Evolutionary conservation across 2,329 filamentous ascomycete genomes (phyloP).

Genomic region (Ilyonectria sp.): DNA sequence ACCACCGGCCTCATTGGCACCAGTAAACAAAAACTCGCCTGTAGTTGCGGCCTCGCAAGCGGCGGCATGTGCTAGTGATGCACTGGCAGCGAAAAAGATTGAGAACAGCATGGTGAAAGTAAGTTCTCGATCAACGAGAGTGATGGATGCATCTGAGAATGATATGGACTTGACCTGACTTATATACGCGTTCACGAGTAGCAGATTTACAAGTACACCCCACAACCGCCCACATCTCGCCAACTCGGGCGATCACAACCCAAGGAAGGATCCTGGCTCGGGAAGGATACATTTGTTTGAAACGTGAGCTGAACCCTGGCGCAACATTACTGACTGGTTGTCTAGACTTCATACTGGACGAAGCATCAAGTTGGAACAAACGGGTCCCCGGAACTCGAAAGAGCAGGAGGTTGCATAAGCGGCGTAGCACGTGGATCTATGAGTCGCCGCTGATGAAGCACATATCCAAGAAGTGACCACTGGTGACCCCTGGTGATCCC

Average conservation of each 20-base stretch:
- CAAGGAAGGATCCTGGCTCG: neutral
- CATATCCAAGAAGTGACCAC: neutral
- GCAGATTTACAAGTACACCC: conserved; percentile 9
- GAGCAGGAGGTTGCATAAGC: neutral
- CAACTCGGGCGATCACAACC: conserved; percentile 9
- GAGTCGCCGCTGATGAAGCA: neutral
- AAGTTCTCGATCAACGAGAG: conserved; percentile 26
- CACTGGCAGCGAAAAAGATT: neutral
- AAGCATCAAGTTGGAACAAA: neutral
- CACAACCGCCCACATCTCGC: conserved; percentile 20
- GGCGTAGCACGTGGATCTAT: neutral
- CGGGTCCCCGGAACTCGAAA: neutral
- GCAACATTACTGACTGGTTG: too few species aligned
- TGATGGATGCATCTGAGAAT: conserved; percentile 3
- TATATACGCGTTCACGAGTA: conserved; percentile 7
- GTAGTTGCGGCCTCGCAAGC: neutral
- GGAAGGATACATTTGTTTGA: conserved; percentile 1
- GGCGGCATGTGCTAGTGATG: neutral
- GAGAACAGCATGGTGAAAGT: conserved; percentile 7
- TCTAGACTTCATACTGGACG: neutral
- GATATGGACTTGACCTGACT: neutral
- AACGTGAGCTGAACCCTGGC: neutral
- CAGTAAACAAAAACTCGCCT: conserved; percentile 44
- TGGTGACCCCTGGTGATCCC: neutral
- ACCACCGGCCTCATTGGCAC: conserved; percentile 64